phyloP scores from a whole-genome alignment of 176 grass and related monocot species.

The Chrysopogon serrulatus region DNA sequence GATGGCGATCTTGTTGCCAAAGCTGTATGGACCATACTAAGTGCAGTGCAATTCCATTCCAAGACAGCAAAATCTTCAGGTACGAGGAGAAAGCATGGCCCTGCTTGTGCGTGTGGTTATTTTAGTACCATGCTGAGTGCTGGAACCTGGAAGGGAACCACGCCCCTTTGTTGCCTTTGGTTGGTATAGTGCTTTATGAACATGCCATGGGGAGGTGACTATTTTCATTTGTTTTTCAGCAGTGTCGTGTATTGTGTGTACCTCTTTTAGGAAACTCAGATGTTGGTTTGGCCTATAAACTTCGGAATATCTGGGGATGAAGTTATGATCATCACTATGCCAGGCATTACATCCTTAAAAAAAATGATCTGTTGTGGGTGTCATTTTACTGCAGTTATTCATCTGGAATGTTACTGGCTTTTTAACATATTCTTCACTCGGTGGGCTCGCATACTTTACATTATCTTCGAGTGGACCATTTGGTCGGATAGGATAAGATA shows the following conservation, averaged over 20 bases:
- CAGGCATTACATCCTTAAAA: background rate
- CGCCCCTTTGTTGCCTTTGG: background rate
- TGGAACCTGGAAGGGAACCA: background rate
- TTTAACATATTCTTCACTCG: background rate
- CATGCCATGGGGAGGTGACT: background rate
- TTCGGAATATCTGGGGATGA: background rate
- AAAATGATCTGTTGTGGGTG: background rate
- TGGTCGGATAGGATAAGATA: constrained; percentile 10
- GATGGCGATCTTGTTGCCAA: background rate
- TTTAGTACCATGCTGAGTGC: background rate
- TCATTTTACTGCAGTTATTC: background rate
- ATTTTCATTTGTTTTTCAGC: background rate
- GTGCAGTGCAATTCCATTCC: background rate
- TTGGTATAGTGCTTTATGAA: background rate
- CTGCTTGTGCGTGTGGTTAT: background rate
- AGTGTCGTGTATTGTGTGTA: background rate
- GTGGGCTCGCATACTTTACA: constrained; percentile 18
- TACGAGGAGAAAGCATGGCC: background rate
- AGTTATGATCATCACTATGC: background rate
- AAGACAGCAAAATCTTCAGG: constrained; percentile 1
- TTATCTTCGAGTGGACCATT: constrained; percentile 23
- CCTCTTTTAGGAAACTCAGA: background rate
- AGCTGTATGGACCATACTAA: background rate
- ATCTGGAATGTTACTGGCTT: background rate
- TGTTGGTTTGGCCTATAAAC: background rate